Evolutionary conservation across 148 eudicot genomes (phyloP), one percentile per base, ranked within the genome.

Genomic region (Talinum fruticosum): DNA sequence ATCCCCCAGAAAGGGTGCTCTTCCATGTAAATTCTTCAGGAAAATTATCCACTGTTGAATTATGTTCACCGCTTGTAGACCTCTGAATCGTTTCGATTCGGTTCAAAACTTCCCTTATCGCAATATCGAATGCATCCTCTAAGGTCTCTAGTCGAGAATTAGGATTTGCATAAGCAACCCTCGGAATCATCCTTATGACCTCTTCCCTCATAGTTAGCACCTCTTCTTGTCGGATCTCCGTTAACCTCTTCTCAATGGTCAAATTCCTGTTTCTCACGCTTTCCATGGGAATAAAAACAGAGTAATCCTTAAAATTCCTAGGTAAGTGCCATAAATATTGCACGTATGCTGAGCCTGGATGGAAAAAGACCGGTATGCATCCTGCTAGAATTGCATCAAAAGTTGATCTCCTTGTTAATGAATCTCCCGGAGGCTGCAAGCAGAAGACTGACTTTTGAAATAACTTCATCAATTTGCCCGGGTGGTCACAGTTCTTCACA

Each of bases 251-350:
- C 53, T 89, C 87, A 28, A 93, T 90, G 37, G 75, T 87, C 15
- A 80, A 73, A 18, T 71, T 83, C 71, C 83, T 84, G 0, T 49
- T 59, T 49, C 76, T 83, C 59, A 93, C 86, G 23, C 82, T 85
- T 12, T 84, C 85, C 79, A 81, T 86, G 1, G 91, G 79, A 35
- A 93, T 88, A 30, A 88, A 78, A 12, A 93, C 90, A 0, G 93
- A 89, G 57, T 93, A 93, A 34, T 78, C 82, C 0, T 59, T 74
- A 61, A 78, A 87, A 77, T 93, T 78, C 81, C 57, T 85, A 0
- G 97, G 97, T n/a, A 93, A 82, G 76, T 93, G 97, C 97, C 97
- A 93, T 23, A 86, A 19, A 66, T 91, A 93, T 74, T 93, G 96
- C 2, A 86, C 80, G 38, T 88, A 93, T 38, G 93, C 90, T 0